A percentile compares a stretch with the other conserved stretches of the same genome.
Conservation (phyloP, 805 yeast genomes). For the Yamadazyma insecticola region DNA sequence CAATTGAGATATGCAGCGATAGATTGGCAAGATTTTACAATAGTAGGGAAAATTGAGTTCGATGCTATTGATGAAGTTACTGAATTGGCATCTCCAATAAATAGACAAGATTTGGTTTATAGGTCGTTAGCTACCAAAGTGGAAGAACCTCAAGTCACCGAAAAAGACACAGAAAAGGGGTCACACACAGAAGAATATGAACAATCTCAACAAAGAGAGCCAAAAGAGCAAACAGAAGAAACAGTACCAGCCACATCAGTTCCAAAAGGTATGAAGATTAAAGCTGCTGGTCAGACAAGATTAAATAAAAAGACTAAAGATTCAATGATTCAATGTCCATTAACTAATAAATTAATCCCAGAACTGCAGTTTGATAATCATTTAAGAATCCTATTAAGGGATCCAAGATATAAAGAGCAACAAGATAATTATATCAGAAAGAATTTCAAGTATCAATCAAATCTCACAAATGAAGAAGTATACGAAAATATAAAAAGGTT, state of each 20-base stretch:
- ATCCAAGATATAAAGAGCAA: conserved; percentile 74
- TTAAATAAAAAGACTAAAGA: conserved; percentile 25
- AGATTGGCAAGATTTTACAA: conserved; percentile 82
- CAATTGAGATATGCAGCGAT: conserved; percentile 62
- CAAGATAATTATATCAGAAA: conserved; percentile 57
- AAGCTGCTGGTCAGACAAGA: conserved; percentile 69
- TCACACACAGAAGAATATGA: conserved; percentile 13
- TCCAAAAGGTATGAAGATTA: conserved; percentile 57
- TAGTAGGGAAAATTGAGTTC: conserved; percentile 67
- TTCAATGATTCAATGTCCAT: conserved; percentile 63
- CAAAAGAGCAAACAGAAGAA: conserved; percentile 2
- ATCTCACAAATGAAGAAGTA: conserved; percentile 53
- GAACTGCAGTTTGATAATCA: conserved; percentile 71
- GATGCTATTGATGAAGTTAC: conserved; percentile 55
- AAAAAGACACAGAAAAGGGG: no score
- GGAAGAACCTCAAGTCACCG: conserved; percentile 10
- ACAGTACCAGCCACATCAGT: neutral
- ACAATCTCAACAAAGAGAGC: conserved; percentile 3
- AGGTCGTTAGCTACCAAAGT: conserved; percentile 50
- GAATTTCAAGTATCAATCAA: conserved; percentile 43
- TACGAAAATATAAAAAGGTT: conserved; percentile 55
- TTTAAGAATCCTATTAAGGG: conserved; percentile 61
- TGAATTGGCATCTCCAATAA: conserved; percentile 52
- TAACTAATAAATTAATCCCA: conserved; percentile 66
- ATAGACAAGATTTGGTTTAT: conserved; percentile 54